phyloP scores from a whole-genome alignment of 495 filamentous ascomycete genomes.

The Hypoxylon trugodes region DNA sequence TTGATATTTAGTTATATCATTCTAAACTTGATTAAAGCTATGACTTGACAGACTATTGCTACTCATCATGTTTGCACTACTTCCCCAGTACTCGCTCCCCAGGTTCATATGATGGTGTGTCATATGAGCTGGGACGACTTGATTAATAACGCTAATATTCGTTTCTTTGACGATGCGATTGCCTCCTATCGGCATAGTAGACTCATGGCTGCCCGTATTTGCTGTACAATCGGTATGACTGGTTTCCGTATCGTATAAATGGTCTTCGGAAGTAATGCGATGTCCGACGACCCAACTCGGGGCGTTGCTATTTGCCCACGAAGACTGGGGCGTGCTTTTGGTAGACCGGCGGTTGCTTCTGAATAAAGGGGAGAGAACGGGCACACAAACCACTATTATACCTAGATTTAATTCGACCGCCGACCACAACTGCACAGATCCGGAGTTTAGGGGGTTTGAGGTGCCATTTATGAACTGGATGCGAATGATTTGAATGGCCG shows the following conservation, averaged over 20 bases:
- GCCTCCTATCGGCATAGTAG: background rate
- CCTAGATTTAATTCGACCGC: constrained; percentile 61
- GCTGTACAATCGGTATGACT: background rate
- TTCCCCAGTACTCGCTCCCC: constrained; percentile 2
- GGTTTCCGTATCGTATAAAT: background rate
- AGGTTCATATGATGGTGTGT: background rate
- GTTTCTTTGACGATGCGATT: constrained; percentile 9
- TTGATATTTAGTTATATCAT: no score
- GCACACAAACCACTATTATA: constrained; percentile 58
- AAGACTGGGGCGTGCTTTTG: background rate
- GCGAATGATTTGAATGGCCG: constrained; percentile 62
- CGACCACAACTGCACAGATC: constrained; percentile 61
- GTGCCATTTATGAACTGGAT: constrained; percentile 59
- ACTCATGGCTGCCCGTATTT: background rate
- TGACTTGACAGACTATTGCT: background rate
- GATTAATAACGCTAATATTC: constrained; percentile 16
- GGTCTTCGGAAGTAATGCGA: constrained; percentile 1
- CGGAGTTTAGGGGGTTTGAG: constrained; percentile 54
- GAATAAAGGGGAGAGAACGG: constrained; percentile 61
- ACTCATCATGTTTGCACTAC: background rate
- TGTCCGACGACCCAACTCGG: background rate
- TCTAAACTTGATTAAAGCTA: background rate
- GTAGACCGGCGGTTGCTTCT: constrained; percentile 46
- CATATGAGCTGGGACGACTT: constrained; percentile 13
- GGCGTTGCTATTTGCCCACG: background rate